Conservation (phyloP, 805 yeast genomes). For the Candida maltosa region DNA sequence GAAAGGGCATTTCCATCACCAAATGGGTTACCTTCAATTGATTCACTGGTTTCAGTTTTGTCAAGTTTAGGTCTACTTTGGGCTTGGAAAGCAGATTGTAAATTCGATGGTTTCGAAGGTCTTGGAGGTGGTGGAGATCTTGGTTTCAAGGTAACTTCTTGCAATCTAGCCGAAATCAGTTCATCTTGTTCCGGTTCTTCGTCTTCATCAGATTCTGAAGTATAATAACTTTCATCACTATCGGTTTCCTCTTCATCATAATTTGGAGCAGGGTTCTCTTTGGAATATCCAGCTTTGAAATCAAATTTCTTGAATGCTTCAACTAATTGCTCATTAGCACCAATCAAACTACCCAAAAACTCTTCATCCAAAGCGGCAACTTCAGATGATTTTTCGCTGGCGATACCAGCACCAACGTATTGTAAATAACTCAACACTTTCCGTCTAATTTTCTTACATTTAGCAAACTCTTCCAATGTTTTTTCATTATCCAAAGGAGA, state of each 20-base stretch:
- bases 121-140: conserved; percentile 26
- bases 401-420: conserved; percentile 56
- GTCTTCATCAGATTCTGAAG: conserved; percentile 17
- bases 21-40: conserved; percentile 33
- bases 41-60: conserved; percentile 19
- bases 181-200: conserved; percentile 14
- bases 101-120: conserved; percentile 19
- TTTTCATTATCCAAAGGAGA: conserved; percentile 62
- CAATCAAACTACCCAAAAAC: conserved; percentile 79
- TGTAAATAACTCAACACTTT: conserved; percentile 80
- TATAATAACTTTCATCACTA: conserved; percentile 35
- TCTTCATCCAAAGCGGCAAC: conserved; percentile 58
- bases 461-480: conserved; percentile 65
- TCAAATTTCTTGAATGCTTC: conserved; percentile 69
- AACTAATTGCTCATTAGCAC: conserved; percentile 89
- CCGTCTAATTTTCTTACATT: conserved; percentile 72
- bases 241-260: conserved; percentile 25
- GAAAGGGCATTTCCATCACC: conserved; percentile 29
- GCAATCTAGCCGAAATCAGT: conserved; percentile 8
- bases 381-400: conserved; percentile 22
- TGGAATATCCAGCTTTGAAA: conserved; percentile 40
- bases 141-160: conserved; percentile 9
- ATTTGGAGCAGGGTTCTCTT: conserved; percentile 36
- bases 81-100: not conserved
- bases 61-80: conserved; percentile 7